Conservation (phyloP, 495 filamentous ascomycete species). For the Lasiosphaeria ovina region DNA sequence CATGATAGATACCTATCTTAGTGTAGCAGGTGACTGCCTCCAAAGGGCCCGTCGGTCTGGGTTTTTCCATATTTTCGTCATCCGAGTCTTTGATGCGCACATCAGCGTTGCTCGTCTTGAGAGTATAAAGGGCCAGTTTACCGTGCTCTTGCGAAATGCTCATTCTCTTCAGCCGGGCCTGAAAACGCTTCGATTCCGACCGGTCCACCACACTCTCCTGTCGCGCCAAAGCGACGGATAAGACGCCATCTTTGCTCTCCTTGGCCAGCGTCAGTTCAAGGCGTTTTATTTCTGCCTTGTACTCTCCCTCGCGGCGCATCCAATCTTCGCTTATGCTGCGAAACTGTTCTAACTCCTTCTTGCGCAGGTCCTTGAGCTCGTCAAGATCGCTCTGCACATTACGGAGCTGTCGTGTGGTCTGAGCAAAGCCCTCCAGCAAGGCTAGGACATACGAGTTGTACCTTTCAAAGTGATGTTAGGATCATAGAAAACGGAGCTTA, state of each 20-base stretch:
- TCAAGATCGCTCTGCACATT: constrained; percentile 21
- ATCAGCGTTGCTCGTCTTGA: constrained; percentile 8
- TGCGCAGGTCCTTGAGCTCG: constrained; percentile 32
- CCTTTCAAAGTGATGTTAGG: constrained; percentile 1
- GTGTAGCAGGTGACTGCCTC: constrained; percentile 11
- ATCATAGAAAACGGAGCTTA: background rate
- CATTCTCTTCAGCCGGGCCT: constrained; percentile 31
- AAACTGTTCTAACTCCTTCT: constrained; percentile 41
- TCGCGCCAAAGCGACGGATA: constrained; percentile 44
- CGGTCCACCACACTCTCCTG: constrained; percentile 43
- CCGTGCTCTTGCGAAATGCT: constrained; percentile 21
- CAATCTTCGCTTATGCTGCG: constrained; percentile 40
- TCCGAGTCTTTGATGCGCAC: background rate
- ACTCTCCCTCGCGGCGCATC: constrained; percentile 38
- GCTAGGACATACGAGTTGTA: constrained; percentile 43
- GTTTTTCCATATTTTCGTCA: background rate
- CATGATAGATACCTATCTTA: constrained; percentile 10
- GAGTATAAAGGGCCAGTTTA: background rate
- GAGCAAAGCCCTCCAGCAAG: constrained; percentile 40
- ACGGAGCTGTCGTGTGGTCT: constrained; percentile 20
- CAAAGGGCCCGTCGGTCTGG: background rate
- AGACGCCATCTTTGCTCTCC: constrained; percentile 46
- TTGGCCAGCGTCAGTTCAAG: constrained; percentile 48
- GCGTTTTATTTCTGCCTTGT: constrained; percentile 48
- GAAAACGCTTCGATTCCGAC: constrained; percentile 30